These are phyloP conservation scores for Exophiala dermatitidis DNA, from an alignment of 2,329 filamentous ascomycete species.

Conservation along the genomic window DNA sequence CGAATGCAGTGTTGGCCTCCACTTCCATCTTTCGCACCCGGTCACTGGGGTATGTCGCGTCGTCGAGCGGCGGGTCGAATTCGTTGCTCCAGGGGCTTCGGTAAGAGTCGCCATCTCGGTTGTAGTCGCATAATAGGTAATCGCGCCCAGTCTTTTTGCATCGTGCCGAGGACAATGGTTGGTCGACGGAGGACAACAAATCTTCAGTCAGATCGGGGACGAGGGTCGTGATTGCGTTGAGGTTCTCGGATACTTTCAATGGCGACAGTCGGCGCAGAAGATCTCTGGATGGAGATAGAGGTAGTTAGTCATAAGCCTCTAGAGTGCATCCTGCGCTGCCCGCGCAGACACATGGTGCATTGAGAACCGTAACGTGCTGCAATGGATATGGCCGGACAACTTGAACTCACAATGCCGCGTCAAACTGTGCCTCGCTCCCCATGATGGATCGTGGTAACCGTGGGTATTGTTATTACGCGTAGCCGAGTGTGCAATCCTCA, in stretches of 20 bases:
- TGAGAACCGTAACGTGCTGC: no score
- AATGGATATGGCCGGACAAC: no score
- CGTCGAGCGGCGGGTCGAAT: constrained; percentile 85
- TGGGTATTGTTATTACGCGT: not conserved
- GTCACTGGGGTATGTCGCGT: constrained; percentile 83
- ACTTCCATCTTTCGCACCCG: constrained; percentile 89
- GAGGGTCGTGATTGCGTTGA: constrained; percentile 79
- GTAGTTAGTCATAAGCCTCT: constrained; percentile 13
- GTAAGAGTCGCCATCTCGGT: constrained; percentile 96
- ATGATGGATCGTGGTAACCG: constrained; percentile 5
- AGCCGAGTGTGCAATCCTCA: no score
- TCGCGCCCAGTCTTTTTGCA: constrained; percentile 86
- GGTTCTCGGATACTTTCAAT: constrained; percentile 80
- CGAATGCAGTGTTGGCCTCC: constrained; percentile 89
- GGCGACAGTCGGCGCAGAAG: constrained; percentile 96
- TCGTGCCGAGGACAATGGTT: constrained; percentile 77
- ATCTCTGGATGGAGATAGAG: constrained; percentile 55
- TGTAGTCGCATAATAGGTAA: constrained; percentile 98
- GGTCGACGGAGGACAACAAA: constrained; percentile 93
- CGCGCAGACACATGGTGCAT: no score
- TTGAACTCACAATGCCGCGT: constrained; percentile 43
- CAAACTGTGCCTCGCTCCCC: constrained; percentile 41
- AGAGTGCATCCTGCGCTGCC: not conserved
- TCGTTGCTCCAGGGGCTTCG: constrained; percentile 98
- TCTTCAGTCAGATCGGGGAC: constrained; percentile 93